Base-by-base conservation (phyloP, 192 early-diverging fungal genomes). In the Backusella psychrophila region DNA sequence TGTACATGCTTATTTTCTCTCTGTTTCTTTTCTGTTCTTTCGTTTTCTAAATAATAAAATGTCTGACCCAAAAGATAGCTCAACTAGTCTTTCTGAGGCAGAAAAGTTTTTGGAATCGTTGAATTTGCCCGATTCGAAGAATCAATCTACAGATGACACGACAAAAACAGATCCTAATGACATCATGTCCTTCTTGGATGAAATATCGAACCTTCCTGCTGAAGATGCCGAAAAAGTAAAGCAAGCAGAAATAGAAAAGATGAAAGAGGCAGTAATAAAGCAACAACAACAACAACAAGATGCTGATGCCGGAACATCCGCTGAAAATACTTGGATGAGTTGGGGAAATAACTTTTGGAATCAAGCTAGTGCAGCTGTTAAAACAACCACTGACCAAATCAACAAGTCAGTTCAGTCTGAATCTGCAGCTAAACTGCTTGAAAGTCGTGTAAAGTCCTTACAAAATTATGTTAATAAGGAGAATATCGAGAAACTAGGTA, bases 301-400 rank as follows among this genome's bases (percentile, higher is more conserved):
- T 6, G 6, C 46, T 15, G 35, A 29, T 35, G 17, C n/a, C 8
- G 23, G 7, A 31, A 4, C 44, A 31, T 17, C 31, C 14, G 15
- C 19, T 15, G 36, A n/a, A 14, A 53, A 39, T 34, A 68, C 31
- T 31, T 85, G 84, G 74, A 65, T 75, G 42, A 85, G 84, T 36
- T 83, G 87, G 81, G 84, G 84, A 7, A 86, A 78, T 44, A 76
- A 77, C 14, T 56, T 89, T 11, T 84, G 84, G 78, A 82, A 87
- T 9, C 80, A 86, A n/a, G 88, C 88, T 1, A 82, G 82, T 26
- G 85, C 85, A 46, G 88, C 88, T 35, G 87, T 88, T 23, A 88
- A 89, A 78, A 87, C 83, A 2, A 86, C 87, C 0, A 85, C 86
- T 21, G 87, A 89, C 39, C 80, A 82, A 26, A 85, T 86, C 33